These are phyloP conservation scores for Entomortierella parvispora DNA, from an alignment of 192 early-diverging fungal species.

Conservation along the genomic window DNA sequence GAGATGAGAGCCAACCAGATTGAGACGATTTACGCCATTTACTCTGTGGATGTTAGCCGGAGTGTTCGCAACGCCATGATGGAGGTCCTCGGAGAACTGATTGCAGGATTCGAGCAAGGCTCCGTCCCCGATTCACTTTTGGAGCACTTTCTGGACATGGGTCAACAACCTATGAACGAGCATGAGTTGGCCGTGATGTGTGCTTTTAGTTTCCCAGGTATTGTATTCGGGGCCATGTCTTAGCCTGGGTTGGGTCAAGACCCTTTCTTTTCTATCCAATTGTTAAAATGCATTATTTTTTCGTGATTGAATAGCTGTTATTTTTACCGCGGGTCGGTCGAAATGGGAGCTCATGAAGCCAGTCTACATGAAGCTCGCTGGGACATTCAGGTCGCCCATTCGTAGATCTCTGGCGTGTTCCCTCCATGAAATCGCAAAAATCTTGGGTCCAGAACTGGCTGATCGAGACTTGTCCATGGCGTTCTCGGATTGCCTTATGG, in stretches of 20 bases:
- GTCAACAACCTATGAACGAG: slow-evolving; percentile 60
- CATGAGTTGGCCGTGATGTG: slow-evolving; percentile 64
- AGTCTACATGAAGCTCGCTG: slow-evolving; percentile 39
- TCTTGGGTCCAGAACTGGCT: slow-evolving; percentile 64
- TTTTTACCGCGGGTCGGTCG: slow-evolving; percentile 63
- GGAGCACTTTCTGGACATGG: slow-evolving; percentile 60
- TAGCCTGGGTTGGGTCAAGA: neutral
- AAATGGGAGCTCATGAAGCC: slow-evolving; percentile 66
- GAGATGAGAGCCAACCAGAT: slow-evolving; percentile 57
- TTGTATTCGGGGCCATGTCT: neutral
- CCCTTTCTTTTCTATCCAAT: neutral
- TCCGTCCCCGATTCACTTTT: slow-evolving; percentile 59
- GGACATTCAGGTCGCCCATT: slow-evolving; percentile 60
- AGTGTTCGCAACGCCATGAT: slow-evolving; percentile 64
- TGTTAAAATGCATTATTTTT: neutral
- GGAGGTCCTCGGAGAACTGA: slow-evolving; percentile 66
- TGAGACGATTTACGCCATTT: slow-evolving; percentile 60
- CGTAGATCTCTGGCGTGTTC: slow-evolving; percentile 68
- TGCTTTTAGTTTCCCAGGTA: slow-evolving; percentile 68
- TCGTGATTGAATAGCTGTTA: slow-evolving; percentile 55
- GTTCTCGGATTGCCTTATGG: slow-evolving; percentile 62
- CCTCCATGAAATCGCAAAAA: slow-evolving; percentile 66
- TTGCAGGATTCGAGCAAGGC: slow-evolving; percentile 60
- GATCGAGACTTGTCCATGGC: slow-evolving; percentile 62
- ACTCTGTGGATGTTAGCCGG: slow-evolving; percentile 59